Evolutionary conservation across 2,329 filamentous ascomycete genomes (phyloP).

Genomic region (Colletotrichum somersetense): DNA sequence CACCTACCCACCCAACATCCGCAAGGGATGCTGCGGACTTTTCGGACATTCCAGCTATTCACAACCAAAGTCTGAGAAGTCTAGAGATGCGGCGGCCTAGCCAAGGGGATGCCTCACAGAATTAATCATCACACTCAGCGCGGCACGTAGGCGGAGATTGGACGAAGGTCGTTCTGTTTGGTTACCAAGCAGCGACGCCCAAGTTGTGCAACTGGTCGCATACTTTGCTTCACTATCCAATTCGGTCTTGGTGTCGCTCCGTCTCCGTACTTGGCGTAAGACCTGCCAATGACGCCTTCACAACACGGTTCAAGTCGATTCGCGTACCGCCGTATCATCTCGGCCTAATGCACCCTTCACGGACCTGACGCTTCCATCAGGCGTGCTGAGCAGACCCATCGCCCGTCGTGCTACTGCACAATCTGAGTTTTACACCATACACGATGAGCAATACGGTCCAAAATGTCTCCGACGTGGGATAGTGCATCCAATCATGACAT

Average conservation of each 20-base stretch:
- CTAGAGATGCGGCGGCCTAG: constrained; percentile 5
- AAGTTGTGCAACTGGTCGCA: constrained; percentile 11
- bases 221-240: constrained; percentile 5
- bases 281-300: constrained; percentile 36
- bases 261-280: constrained; percentile 11
- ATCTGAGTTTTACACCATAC: constrained; percentile 18
- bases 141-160: constrained; percentile 36
- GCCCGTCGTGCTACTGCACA: constrained; percentile 31
- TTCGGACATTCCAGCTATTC: constrained; percentile 27
- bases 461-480: constrained; percentile 26
- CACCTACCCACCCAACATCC: not conserved
- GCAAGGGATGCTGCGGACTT: constrained; percentile 37
- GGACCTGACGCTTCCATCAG: constrained; percentile 21
- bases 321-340: constrained; percentile 19
- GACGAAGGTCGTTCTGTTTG: not conserved
- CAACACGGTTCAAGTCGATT: not conserved
- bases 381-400: constrained; percentile 8
- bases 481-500: not conserved
- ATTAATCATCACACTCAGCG: not conserved
- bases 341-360: constrained; percentile 36
- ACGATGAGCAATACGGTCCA: constrained; percentile 29
- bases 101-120: not conserved
- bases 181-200: constrained; percentile 39
- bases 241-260: constrained; percentile 25
- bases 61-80: not conserved